A percentile compares a stretch with the other conserved stretches of the same genome.
Conservation (phyloP, 345 rosid species). For the Citropsis articulata region DNA sequence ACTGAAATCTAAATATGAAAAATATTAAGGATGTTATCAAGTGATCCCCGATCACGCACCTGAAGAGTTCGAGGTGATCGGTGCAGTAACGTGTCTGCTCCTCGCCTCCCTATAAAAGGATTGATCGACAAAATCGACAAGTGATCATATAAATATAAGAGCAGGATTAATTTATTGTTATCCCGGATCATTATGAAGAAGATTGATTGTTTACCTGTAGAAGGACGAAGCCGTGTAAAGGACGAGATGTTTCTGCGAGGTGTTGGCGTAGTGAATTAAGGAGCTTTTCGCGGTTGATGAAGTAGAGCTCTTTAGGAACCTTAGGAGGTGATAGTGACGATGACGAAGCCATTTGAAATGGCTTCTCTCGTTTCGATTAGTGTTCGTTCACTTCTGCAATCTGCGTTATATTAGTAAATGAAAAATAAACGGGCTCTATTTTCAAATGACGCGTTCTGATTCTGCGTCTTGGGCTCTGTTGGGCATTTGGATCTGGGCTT, state of each 20-base stretch:
- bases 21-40: neutral
- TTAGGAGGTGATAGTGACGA: constrained; percentile 58
- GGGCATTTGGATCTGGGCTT: too few relatives aligned
- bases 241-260: constrained; percentile 45
- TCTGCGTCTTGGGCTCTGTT: too few relatives aligned
- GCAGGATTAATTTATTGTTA: neutral
- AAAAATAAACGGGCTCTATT: too few relatives aligned
- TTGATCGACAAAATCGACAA: neutral
- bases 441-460: too few relatives aligned
- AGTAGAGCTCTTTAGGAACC: constrained; percentile 73
- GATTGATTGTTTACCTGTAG: constrained; percentile 49
- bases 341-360: constrained; percentile 48
- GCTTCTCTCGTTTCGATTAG: constrained; percentile 4
- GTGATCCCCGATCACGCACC: constrained; percentile 34
- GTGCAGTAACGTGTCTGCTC: constrained; percentile 82
- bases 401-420: neutral
- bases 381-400: neutral
- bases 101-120: constrained; percentile 67
- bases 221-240: constrained; percentile 66
- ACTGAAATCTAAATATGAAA: neutral
- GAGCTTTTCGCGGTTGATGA: constrained; percentile 62
- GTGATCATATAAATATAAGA: neutral
- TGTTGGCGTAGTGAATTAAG: constrained; percentile 46
- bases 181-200: neutral
- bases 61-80: constrained; percentile 87